phyloP scores from a whole-genome alignment of 257 asterid genomes.

The Forsythia suspensa region DNA sequence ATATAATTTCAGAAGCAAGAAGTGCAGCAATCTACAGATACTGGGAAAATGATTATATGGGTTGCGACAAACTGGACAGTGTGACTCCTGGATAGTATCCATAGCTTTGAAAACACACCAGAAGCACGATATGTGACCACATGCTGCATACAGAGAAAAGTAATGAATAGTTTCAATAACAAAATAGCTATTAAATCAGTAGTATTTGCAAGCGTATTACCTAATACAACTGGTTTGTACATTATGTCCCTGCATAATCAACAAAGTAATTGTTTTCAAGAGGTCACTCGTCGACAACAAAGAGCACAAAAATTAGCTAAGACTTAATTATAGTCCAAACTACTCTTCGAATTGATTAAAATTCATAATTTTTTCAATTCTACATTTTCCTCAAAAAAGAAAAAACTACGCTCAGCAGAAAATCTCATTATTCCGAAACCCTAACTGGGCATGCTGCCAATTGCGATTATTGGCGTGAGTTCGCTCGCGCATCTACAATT shows the following conservation, averaged over 20 bases:
- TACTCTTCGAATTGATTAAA: neutral
- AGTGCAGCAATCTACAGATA: slow-evolving; percentile 50
- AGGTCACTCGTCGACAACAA: neutral
- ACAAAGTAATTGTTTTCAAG: neutral
- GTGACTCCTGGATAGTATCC: slow-evolving; percentile 37
- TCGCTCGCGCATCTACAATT: neutral
- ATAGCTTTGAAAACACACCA: slow-evolving; percentile 63
- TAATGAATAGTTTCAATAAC: slow-evolving; percentile 1
- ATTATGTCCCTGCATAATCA: slow-evolving; percentile 57
- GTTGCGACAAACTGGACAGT: slow-evolving; percentile 63
- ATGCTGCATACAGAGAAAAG: slow-evolving; percentile 36
- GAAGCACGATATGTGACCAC: slow-evolving; percentile 76
- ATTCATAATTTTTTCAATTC: neutral
- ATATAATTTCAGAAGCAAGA: slow-evolving; percentile 50
- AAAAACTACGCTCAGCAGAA: neutral
- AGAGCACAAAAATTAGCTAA: neutral
- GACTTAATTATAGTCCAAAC: neutral
- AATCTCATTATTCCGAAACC: neutral
- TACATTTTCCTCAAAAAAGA: neutral
- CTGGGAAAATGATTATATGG: slow-evolving; percentile 60
- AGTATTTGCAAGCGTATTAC: slow-evolving; percentile 29
- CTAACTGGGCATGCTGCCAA: neutral
- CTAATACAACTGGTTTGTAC: slow-evolving; percentile 72
- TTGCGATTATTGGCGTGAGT: neutral
- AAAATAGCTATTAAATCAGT: neutral